phyloP scores from a whole-genome alignment of 257 asterid genomes.

The Fraxinus americana region DNA sequence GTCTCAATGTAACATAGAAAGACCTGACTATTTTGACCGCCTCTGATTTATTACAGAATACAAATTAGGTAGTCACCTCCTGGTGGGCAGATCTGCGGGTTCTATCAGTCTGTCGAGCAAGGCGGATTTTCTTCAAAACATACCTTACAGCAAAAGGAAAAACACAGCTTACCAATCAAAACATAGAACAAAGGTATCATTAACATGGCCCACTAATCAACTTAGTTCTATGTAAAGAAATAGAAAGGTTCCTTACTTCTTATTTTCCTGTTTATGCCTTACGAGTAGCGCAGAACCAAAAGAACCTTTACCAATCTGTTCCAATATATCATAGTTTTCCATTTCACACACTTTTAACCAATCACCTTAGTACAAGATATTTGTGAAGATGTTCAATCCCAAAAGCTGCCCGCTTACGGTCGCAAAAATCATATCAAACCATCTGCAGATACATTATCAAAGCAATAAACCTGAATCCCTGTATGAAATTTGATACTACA shows the following conservation, averaged over 20 bases:
- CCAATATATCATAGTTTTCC: conserved; percentile 88
- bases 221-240: conserved; percentile 1
- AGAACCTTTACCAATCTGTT: conserved; percentile 97
- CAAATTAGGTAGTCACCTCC: conserved; percentile 61
- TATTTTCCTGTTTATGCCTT: conserved; percentile 88
- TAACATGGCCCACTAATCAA: background rate
- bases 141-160: conserved; percentile 53
- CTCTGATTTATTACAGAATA: background rate
- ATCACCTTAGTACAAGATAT: conserved; percentile 7
- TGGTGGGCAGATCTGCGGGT: conserved; percentile 98
- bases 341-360: conserved; percentile 35
- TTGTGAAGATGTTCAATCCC: conserved; percentile 14
- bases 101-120: conserved; percentile 97
- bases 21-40: background rate
- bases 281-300: conserved; percentile 97
- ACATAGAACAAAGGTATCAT: background rate
- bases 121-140: conserved; percentile 96
- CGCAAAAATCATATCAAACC: background rate
- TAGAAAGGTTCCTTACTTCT: conserved; percentile 60
- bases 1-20: background rate
- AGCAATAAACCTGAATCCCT: conserved; percentile 6
- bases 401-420: conserved; percentile 23
- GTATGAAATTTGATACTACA: conserved; percentile 22
- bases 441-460: conserved; percentile 18
- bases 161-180: conserved; percentile 15